Base-by-base conservation (phyloP, 1,284 basidiomycete species). In the Tetrapyrgos nigripes region DNA sequence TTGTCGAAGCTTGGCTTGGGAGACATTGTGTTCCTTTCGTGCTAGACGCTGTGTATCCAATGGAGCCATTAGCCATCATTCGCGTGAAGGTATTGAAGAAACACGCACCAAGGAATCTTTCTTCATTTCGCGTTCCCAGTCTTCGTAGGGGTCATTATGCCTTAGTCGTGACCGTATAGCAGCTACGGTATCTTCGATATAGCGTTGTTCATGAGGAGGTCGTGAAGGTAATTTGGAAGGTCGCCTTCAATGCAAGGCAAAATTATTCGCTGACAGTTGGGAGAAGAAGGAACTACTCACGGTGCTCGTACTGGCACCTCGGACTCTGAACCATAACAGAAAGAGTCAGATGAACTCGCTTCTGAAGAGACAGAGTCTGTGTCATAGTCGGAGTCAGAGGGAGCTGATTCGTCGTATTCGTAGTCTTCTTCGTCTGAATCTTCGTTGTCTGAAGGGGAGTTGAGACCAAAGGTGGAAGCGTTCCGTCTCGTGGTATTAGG, bases 91-190 rank as follows among this genome's bases (percentile, higher is more conserved):
- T 28, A 31, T 54, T 49, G 17, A 21, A 28, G n/a, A 17, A 3
- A 14, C 5, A 81, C 88, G 62, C 68, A 92, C 91, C 65, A 88
- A 85, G 14, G 91, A 87, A 61, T 92, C 89, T 64, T 81, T 83
- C 33, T 84, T 79, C 27, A 85, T 84, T 63, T 86, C 77, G 60
- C 80, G 82, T 73, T 90, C 85, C 90, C 89, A 92, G 65, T 92
- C 89, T 73, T 91, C 89, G 62, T 91, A 91, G 19, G 87, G 86
- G 65, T 92, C 91, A 57, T 84, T 77, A 75, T 92, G 82, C 57
- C 82, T 81, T 14, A 85, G 82, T 19, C 83, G 83, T 35, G 89
- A 77, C 21, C 88, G 83, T 59, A 92, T 89, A 8, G 89, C 83
- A 4, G 87, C 83, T 4, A 92, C 75, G 0, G 87, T 87, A 23